These are phyloP conservation scores for Geotrichum ghanense DNA, from an alignment of 805 yeast genomes.

Conservation along the genomic window DNA sequence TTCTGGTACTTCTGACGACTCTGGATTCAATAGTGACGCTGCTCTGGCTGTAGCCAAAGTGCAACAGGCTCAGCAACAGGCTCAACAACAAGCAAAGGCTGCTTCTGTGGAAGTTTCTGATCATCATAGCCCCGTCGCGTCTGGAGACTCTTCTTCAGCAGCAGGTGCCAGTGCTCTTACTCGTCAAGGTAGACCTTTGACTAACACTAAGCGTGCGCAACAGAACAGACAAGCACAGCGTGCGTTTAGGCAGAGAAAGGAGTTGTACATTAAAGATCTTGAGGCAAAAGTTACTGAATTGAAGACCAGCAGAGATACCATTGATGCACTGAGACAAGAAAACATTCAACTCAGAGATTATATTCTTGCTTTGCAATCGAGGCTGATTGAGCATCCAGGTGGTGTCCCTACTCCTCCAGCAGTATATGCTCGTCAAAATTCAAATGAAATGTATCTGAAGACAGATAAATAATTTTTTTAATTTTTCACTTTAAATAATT, in stretches of 20 bases:
- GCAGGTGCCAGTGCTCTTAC: not conserved
- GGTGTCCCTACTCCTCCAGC: conserved; percentile 37
- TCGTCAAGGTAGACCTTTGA: conserved; percentile 32
- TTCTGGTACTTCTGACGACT: not conserved
- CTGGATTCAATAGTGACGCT: not conserved
- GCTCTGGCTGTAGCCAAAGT: not conserved
- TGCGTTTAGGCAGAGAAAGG: conserved; percentile 80
- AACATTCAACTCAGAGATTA: conserved; percentile 64
- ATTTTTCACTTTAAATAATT: no score
- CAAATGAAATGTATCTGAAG: conserved; percentile 1
- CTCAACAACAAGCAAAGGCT: not conserved
- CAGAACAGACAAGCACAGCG: conserved; percentile 89
- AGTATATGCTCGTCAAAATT: conserved; percentile 2
- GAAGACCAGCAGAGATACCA: conserved; percentile 48
- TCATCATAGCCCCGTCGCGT: not conserved
- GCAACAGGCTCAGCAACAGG: not conserved
- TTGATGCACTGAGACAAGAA: conserved; percentile 58
- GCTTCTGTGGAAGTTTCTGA: not conserved
- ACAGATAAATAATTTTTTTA: not conserved
- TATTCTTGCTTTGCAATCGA: conserved; percentile 55
- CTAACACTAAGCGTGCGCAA: conserved; percentile 72
- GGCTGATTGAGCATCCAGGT: conserved; percentile 43
- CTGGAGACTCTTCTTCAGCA: not conserved
- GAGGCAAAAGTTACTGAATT: conserved; percentile 59
- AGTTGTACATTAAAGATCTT: conserved; percentile 66